phyloP scores from a whole-genome alignment of 768 basidiomycete genomes.

The Lyophyllum decastes region DNA sequence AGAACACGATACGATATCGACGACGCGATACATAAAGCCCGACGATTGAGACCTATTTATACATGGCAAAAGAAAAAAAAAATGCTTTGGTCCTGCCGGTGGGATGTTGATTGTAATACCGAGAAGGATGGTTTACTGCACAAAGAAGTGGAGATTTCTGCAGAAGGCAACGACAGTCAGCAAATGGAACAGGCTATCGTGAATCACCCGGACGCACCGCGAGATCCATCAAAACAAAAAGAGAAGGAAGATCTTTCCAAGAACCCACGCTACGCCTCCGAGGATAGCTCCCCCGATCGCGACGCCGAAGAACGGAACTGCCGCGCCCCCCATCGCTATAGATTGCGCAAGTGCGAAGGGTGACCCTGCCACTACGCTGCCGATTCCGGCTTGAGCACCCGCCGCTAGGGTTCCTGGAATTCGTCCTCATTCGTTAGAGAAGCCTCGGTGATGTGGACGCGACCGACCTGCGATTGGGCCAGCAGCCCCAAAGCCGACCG shows the following conservation, averaged over 20 bases:
- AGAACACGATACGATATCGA: no score
- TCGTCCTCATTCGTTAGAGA: neutral
- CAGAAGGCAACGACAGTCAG: no score
- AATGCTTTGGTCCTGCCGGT: no score
- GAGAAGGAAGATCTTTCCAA: neutral
- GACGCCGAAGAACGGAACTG: constrained; percentile 4
- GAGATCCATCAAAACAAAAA: no score
- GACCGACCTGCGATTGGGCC: constrained; percentile 16
- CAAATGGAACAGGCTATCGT: neutral
- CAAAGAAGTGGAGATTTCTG: no score
- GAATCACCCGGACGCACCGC: neutral
- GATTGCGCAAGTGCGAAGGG: constrained; percentile 21
- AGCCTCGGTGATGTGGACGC: neutral
- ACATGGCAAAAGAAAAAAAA: no score
- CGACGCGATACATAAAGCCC: no score
- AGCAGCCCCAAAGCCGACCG: constrained; percentile 17
- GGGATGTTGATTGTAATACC: no score
- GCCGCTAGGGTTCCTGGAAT: constrained; percentile 21
- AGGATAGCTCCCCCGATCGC: constrained; percentile 2
- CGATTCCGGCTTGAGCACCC: constrained; percentile 21
- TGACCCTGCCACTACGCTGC: constrained; percentile 20
- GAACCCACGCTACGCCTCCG: neutral
- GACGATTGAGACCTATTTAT: no score
- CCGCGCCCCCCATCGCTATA: constrained; percentile 19
- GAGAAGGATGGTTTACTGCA: no score